A percentile compares a stretch with the other conserved stretches of the same genome.
Evolutionary conservation across 2,329 filamentous ascomycete species (phyloP).

Genomic region (Metarhizium robertsii): DNA sequence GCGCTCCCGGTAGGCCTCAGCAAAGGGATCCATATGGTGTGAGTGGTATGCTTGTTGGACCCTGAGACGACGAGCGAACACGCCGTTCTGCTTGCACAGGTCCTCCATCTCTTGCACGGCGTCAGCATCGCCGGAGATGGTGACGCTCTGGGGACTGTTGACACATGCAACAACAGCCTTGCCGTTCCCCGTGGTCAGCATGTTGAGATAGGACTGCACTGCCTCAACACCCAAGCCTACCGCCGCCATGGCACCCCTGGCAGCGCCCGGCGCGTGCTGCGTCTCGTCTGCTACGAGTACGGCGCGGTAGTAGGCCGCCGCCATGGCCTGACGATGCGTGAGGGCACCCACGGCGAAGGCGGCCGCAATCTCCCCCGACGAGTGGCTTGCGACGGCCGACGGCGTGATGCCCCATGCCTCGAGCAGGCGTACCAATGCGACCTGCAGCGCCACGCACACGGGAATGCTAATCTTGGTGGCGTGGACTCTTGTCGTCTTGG

Average conservation of each 20-base stretch:
- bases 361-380: too few relatives aligned
- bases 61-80: constrained; percentile 22
- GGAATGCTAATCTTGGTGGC: too few relatives aligned
- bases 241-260: constrained; percentile 11
- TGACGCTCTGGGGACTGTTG: constrained; percentile 19
- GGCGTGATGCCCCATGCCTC: too few relatives aligned
- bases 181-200: neutral
- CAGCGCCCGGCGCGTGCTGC: too few relatives aligned
- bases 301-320: too few relatives aligned
- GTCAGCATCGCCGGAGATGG: constrained; percentile 18
- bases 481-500: too few relatives aligned
- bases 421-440: too few relatives aligned
- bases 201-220: neutral
- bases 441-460: too few relatives aligned
- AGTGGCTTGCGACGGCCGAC: too few relatives aligned
- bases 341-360: too few relatives aligned
- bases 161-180: constrained; percentile 9
- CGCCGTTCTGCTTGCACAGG: constrained; percentile 12
- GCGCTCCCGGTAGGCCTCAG: neutral
- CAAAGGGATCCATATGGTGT: constrained; percentile 11
- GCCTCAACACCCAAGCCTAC: constrained; percentile 3
- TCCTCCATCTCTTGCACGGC: constrained; percentile 14
- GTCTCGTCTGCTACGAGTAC: too few relatives aligned
- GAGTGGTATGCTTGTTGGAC: constrained; percentile 21
- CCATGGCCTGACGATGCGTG: too few relatives aligned